Conservation (phyloP, 495 filamentous ascomycete species). For the Daldinia grandis region DNA sequence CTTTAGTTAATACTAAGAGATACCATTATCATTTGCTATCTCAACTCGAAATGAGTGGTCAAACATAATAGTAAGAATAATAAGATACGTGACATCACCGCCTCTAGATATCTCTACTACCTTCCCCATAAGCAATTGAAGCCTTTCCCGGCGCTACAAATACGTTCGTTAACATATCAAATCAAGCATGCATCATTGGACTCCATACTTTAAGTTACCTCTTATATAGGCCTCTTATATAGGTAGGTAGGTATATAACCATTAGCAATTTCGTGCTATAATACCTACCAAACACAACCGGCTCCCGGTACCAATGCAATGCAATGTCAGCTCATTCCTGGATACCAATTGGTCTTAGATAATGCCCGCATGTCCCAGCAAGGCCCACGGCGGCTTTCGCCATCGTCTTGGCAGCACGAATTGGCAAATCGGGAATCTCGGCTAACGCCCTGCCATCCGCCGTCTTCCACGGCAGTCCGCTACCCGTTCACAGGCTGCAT, state of each 20-base stretch:
- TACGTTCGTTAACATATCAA: neutral
- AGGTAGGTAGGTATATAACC: too few relatives aligned
- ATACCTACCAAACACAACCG: constrained; percentile 19
- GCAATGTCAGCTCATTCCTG: constrained; percentile 38
- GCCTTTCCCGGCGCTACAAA: neutral
- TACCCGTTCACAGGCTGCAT: constrained; percentile 7
- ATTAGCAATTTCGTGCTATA: constrained; percentile 36
- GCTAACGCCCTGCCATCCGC: neutral
- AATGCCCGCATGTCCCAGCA: constrained; percentile 24
- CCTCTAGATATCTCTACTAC: too few relatives aligned
- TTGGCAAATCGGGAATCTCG: constrained; percentile 25
- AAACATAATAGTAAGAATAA: neutral
- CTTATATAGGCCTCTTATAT: too few relatives aligned
- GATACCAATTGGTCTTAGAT: constrained; percentile 41
- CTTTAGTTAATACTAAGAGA: neutral
- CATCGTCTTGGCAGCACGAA: constrained; percentile 20
- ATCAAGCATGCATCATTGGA: neutral
- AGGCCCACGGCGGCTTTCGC: constrained; percentile 7
- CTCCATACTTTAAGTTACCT: too few relatives aligned
- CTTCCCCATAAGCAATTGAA: too few relatives aligned
- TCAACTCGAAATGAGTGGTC: neutral
- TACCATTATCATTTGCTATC: neutral
- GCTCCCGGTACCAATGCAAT: constrained; percentile 27
- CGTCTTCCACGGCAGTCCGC: constrained; percentile 11
- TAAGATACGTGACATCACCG: neutral